Evolutionary conservation across 2,329 filamentous ascomycete species (phyloP), one percentile per base, ranked within the genome.

Genomic region (Rhynchosporium agropyri): DNA sequence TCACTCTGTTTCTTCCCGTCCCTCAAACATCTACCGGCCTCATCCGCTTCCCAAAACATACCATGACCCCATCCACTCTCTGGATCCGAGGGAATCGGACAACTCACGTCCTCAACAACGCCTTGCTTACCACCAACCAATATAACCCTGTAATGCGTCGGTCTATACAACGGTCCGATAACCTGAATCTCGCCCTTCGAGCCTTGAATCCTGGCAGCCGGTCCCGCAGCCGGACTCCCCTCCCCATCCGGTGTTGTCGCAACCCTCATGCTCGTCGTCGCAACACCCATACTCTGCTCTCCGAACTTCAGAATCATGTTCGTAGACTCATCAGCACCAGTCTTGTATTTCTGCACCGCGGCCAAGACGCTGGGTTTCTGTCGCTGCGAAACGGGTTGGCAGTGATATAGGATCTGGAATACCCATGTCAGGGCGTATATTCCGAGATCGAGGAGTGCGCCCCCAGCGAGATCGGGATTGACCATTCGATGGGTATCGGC

Each of bases 11-110:
- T 77, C 72, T 83, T 82, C 6, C 86, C 85, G 74, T 89, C 86
- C 63, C 83, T 77, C 56, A 90, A 70, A 64, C 86, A 87, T 55
- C 83, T 80, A 13, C 83, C 88, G 58, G 81, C 85, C 76, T 89
- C 87, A 74, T 89, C 87, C 1, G 88, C 88, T 73, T 89, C 87
- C 84, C 85, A 90, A 73, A 85, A 88, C 86, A 89, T 89, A 1
- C 87, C 87, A 61, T 85, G 83, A 0, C 86, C 87, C 69, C 80
- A 72, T 1, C 67, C 63, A 46, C 63, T 67, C 43, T 70, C 69
- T 4, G 59, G 49, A 64, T 74, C 72, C 29, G 59, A 83, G 33
- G 85, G 84, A 63, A 83, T 78, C 12, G 73, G 70, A 59, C 74
- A 69, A 12, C 70, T 62, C 36, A 74, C 70, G n/a, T 69, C 70